phyloP scores from a whole-genome alignment of 352 stramenopile species.

The Aphanomyces stellatus region DNA sequence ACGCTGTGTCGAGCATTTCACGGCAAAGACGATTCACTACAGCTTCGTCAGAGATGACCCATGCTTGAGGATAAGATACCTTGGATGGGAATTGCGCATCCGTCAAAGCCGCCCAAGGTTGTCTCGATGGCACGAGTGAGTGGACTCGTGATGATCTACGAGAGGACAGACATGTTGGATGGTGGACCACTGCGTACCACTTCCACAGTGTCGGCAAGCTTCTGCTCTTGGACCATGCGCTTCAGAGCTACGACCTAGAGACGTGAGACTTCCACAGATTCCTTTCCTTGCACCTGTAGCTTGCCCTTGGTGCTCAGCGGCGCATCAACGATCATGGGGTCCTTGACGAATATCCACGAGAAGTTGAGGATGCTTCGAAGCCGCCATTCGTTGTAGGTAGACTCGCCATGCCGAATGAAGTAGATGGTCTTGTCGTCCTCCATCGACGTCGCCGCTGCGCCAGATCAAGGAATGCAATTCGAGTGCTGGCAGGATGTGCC shows the following conservation, averaged over 20 bases:
- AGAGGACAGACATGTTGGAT: background rate
- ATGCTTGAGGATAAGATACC: slow-evolving; percentile 31
- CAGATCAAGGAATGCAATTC: background rate
- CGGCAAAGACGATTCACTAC: slow-evolving; percentile 63
- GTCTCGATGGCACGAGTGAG: slow-evolving; percentile 79
- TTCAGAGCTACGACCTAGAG: slow-evolving; percentile 34
- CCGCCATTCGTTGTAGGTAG: slow-evolving; percentile 83
- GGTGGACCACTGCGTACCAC: slow-evolving; percentile 29
- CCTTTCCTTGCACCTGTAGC: slow-evolving; percentile 34
- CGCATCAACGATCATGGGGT: slow-evolving; percentile 80
- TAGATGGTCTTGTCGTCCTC: slow-evolving; percentile 54
- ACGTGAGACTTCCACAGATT: background rate
- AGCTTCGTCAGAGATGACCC: background rate
- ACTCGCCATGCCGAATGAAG: slow-evolving; percentile 82
- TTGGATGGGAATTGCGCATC: slow-evolving; percentile 43
- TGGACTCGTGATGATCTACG: slow-evolving; percentile 71
- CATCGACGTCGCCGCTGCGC: background rate
- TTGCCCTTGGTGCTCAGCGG: slow-evolving; percentile 62
- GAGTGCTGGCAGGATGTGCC: no score
- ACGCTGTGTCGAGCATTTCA: slow-evolving; percentile 79
- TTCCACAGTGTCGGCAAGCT: slow-evolving; percentile 25
- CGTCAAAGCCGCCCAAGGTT: slow-evolving; percentile 49
- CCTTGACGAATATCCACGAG: slow-evolving; percentile 74
- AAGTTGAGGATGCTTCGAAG: slow-evolving; percentile 70
- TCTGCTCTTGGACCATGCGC: slow-evolving; percentile 32